Conservation (phyloP, 208 protist species). For the Acanthamoeba sp. region DNA sequence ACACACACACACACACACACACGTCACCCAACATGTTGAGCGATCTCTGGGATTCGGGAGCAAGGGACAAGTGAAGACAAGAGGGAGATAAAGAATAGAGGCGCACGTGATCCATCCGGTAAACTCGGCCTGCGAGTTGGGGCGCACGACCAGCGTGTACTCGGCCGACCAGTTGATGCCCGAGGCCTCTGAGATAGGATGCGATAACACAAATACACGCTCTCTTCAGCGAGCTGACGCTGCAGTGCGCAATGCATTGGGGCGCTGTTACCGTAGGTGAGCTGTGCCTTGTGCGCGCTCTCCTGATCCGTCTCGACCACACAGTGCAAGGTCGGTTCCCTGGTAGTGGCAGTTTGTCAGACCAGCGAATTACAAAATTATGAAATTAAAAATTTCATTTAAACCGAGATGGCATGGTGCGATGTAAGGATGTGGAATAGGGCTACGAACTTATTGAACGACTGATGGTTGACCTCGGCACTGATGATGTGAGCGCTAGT, state of each 20-base stretch:
- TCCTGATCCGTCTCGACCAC: not conserved
- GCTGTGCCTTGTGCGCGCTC: constrained; percentile 1
- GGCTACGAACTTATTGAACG: not conserved
- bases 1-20: too few relatives aligned
- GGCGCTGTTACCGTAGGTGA: constrained; percentile 1
- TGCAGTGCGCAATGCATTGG: too few relatives aligned
- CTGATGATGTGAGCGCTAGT: not conserved
- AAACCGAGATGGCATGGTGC: too few relatives aligned
- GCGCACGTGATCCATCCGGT: constrained; percentile 43
- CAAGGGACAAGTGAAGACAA: too few relatives aligned
- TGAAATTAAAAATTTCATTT: too few relatives aligned
- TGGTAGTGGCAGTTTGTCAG: not conserved
- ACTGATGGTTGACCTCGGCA: not conserved
- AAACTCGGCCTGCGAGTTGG: constrained; percentile 1
- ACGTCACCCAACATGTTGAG: too few relatives aligned
- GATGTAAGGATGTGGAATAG: too few relatives aligned
- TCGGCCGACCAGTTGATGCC: constrained; percentile 57
- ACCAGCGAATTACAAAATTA: too few relatives aligned
- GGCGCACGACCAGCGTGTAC: constrained; percentile 10
- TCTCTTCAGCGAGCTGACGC: not conserved
- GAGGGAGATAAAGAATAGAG: not conserved
- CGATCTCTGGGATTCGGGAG: too few relatives aligned
- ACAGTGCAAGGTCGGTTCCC: constrained; percentile 31
- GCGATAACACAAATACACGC: not conserved
- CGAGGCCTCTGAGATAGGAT: not conserved